phyloP scores from a whole-genome alignment of 441 rosid genomes.

The Pelargonium myrrhifolium region DNA sequence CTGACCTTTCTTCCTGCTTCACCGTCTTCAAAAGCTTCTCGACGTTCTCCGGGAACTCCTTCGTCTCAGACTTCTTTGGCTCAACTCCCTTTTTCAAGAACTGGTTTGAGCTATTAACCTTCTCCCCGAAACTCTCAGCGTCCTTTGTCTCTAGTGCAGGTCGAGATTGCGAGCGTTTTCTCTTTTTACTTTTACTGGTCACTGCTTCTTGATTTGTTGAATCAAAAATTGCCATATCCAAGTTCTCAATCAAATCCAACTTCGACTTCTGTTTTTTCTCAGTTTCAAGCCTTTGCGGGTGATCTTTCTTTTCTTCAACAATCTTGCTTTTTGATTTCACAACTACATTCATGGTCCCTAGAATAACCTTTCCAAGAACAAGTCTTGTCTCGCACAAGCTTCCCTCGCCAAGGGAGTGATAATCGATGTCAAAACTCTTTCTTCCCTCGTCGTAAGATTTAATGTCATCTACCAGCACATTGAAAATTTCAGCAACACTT shows the following conservation, averaged over 20 bases:
- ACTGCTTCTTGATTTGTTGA: background rate
- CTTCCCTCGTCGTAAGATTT: constrained; percentile 32
- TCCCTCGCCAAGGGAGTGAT: constrained; percentile 49
- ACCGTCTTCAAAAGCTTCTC: no score
- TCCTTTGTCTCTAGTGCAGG: no score
- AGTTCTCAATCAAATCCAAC: no score
- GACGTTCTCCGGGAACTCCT: no score
- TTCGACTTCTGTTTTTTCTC: constrained; percentile 4
- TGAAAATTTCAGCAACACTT: constrained; percentile 36
- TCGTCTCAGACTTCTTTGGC: no score
- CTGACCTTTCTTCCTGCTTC: no score
- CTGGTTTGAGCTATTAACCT: no score
- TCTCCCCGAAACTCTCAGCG: no score
- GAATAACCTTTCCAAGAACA: constrained; percentile 69
- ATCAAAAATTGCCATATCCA: no score
- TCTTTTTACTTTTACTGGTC: background rate
- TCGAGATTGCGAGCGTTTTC: no score
- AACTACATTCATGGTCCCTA: constrained; percentile 48
- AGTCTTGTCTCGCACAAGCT: constrained; percentile 48
- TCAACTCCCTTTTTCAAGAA: no score
- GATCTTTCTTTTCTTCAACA: constrained; percentile 19
- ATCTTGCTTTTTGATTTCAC: constrained; percentile 20
- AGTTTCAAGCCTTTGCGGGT: background rate
- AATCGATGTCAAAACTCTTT: constrained; percentile 30
- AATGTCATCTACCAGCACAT: constrained; percentile 33